Percentiles rank a stretch among this genome's conserved stretches.
phyloP scores from a whole-genome alignment of 208 protist species.

The Trypanosoma brucei region DNA sequence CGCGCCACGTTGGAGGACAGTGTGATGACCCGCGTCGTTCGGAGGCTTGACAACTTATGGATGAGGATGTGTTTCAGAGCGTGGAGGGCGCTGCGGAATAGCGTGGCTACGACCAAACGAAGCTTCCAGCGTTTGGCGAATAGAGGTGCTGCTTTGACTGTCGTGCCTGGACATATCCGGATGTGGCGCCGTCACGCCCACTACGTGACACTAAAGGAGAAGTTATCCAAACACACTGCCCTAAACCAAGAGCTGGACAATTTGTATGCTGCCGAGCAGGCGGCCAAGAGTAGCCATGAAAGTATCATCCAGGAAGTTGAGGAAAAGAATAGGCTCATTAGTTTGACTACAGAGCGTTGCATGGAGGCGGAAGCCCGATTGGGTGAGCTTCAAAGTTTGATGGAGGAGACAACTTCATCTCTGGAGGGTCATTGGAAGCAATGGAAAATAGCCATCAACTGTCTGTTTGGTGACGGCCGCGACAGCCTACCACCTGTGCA shows the following conservation, averaged over 20 bases:
- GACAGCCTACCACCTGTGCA: constrained; percentile 26
- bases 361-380: constrained; percentile 42
- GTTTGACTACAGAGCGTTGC: constrained; percentile 32
- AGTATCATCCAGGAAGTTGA: constrained; percentile 58
- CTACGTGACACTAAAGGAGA: constrained; percentile 51
- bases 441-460: constrained; percentile 49
- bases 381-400: constrained; percentile 44
- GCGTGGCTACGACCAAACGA: constrained; percentile 47
- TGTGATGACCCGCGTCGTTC: constrained; percentile 74
- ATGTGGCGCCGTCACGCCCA: constrained; percentile 79
- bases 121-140: constrained; percentile 50
- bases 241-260: constrained; percentile 64
- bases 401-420: constrained; percentile 48
- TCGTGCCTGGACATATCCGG: constrained; percentile 48
- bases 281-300: constrained; percentile 58
- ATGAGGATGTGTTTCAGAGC: constrained; percentile 81
- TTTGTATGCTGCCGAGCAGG: constrained; percentile 58
- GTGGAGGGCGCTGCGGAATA: constrained; percentile 64
- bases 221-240: constrained; percentile 37
- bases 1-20: constrained; percentile 40
- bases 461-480: constrained; percentile 64
- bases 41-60: constrained; percentile 67
- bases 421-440: constrained; percentile 60
- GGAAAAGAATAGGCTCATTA: constrained; percentile 62
- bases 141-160: constrained; percentile 36